Base-by-base conservation (phyloP, 345 rosid genomes). In the Boechera stricta region DNA sequence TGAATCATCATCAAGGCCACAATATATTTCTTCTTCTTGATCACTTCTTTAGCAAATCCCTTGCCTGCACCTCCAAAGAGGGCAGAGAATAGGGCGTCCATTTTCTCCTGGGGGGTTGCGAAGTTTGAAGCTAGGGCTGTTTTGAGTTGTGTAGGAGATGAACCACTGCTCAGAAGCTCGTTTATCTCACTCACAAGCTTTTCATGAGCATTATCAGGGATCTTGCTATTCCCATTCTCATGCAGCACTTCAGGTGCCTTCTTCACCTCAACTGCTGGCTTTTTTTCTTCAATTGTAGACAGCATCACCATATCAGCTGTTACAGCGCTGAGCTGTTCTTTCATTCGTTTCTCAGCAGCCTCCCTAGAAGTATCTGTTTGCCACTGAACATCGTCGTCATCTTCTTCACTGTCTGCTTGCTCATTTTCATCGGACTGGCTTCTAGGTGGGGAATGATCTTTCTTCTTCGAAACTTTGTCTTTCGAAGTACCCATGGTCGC, bases 231-330 rank as follows among this genome's bases (percentile, higher is more conserved):
- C 11, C 80, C 82, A 21, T 83, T 83, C 79, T 67, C 80, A 26
- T 65, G 68, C 3, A 8, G 29, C 16, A 18, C 18, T 66, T 71
- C 80, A 44, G 76, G 53, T 51, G 76, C 51, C n/a, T 69, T 73
- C 45, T 69, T 80, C 53, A 72, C 72, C 57, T 56, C 65, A 53
- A 16, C 70, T 18, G 76, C 82, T 64, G 87, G 75, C 75, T 81
- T 85, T 38, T 86, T 85, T 4, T 80, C 69, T 60, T 87, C 91
- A 58, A 49, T 69, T 4, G 89, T 83, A 21, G 92, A 77, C 1
- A 90, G 84, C 90, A 87, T 83, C 35, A 88, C 92, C 96, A 88
- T 87, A 60, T 90, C 93, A 26, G 92, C 95, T 0, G 95, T 90
- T 24, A 45, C 91, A 47, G 89, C 82, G 56, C 80, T 86, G 78